Conservation (phyloP, 306 rosid species). For the Cucurbita maxima region DNA sequence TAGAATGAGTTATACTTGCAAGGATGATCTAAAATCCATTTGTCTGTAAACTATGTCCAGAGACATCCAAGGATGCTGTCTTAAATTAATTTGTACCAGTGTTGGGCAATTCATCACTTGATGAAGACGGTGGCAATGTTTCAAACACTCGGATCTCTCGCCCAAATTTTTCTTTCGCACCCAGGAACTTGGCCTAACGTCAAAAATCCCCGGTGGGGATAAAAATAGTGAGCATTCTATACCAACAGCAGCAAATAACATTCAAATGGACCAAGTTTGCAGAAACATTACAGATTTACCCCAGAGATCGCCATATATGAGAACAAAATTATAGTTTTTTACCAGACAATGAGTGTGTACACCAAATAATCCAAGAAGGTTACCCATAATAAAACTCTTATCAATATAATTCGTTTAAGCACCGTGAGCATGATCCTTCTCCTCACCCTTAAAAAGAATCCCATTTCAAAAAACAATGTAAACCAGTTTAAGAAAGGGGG, state of each 20-base stretch:
- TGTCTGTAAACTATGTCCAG: background rate
- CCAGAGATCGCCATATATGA: background rate
- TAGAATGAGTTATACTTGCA: background rate
- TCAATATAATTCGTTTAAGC: background rate
- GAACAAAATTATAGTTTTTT: background rate
- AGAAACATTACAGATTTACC: background rate
- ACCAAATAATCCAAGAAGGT: background rate
- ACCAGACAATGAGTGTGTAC: background rate
- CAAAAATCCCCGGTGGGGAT: background rate
- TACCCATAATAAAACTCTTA: background rate
- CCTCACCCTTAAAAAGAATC: too few relatives aligned
- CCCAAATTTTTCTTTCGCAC: conserved; percentile 45
- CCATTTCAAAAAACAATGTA: background rate
- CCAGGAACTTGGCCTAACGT: conserved; percentile 40
- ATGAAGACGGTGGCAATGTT: conserved; percentile 33
- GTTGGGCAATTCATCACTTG: conserved; percentile 20
- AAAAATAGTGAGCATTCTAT: background rate
- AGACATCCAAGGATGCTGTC: background rate
- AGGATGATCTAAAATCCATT: background rate
- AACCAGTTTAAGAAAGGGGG: background rate
- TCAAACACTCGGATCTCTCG: conserved; percentile 67
- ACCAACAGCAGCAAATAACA: conserved; percentile 1
- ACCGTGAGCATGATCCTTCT: background rate
- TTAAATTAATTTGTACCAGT: conserved; percentile 22
- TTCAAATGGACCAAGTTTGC: conserved; percentile 9